phyloP scores from a whole-genome alignment of 257 asterid species.

The Paraleonurus japonicus region DNA sequence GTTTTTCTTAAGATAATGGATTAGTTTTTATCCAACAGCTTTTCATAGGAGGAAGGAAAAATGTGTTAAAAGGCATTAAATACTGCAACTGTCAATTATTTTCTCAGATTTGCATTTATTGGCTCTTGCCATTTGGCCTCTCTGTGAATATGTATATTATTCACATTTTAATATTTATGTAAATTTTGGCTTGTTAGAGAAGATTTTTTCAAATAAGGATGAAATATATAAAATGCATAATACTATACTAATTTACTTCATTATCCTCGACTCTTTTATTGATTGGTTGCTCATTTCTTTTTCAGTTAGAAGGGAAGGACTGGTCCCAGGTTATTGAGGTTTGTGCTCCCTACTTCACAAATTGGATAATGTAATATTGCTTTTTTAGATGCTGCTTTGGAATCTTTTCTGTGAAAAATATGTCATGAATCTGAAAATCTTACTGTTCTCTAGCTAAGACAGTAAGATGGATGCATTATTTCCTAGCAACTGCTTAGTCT shows the following conservation, averaged over 20 bases:
- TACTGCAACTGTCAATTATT: not conserved
- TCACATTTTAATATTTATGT: not conserved
- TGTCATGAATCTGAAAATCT: slow-evolving; percentile 5
- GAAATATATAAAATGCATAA: not conserved
- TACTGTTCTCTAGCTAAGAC: slow-evolving; percentile 7
- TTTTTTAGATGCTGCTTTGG: slow-evolving; percentile 6
- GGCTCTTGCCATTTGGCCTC: not conserved
- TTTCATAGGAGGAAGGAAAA: slow-evolving; percentile 6
- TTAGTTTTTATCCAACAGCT: not conserved
- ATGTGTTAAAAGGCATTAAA: not conserved
- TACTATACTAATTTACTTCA: not conserved
- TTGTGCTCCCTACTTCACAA: slow-evolving; percentile 34
- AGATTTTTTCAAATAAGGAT: not conserved
- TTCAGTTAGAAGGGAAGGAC: slow-evolving; percentile 74
- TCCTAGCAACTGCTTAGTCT: not conserved
- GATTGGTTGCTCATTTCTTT: slow-evolving; percentile 19
- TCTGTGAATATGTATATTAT: not conserved
- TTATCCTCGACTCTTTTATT: not conserved
- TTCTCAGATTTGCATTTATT: slow-evolving; percentile 18
- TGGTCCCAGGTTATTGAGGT: slow-evolving; percentile 79
- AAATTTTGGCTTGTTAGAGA: not conserved
- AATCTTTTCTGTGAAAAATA: slow-evolving; percentile 3
- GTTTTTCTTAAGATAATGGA: not conserved
- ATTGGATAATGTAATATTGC: not conserved
- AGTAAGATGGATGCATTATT: not conserved